Evolutionary conservation across 2,329 filamentous ascomycete species (phyloP), one percentile per base, ranked within the genome.

Genomic region (Davidsoniella neocaledoniae): DNA sequence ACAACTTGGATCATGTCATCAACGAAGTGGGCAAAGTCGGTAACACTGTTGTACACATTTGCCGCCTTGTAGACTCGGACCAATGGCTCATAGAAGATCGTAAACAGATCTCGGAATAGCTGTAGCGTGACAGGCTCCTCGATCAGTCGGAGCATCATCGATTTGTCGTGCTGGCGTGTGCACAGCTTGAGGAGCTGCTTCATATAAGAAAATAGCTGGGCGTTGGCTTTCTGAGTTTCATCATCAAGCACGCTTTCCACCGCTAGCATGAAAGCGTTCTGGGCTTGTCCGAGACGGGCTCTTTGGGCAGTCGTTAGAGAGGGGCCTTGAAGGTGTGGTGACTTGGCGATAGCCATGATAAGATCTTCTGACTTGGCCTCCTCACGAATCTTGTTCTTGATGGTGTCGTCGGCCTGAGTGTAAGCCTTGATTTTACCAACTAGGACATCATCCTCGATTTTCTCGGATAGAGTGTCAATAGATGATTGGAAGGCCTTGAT

Each of bases 1-100:
- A 81, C 74, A 23, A 81, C 86, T 59, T 78, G 74, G 57, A 96
- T 94, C 62, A 88, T 84, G 62, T 98, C 91, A 60, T 95, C 87
- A 48, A 91, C 78, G 58, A 98, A 98, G 38, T 79, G 72, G 0
- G 90, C 84, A 67, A 98, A 96, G 64, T 98, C 91, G 0, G 90
- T 96, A 53, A 98, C 90, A 61, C 85, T 93, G 69, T 80, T 91
- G 71, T 96, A 96, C 23, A 98, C 90, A 58, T 96, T 98, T 56
- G 91, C 91, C 17, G 88, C 94, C 67, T 96, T 98, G 72, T 98
- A 98, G 0, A 98, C 91, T 44, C 91, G 77, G 14, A 98, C 86
- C 19, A 98, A 78, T 0, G 91, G 91, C 62, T 98, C 91, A 66
- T 98, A 98, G 68, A 98, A 98, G 61, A 98, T 96, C 33, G 87